Conservation (phyloP, 495 filamentous ascomycete species). For the Podospora pseudoanserina region DNA sequence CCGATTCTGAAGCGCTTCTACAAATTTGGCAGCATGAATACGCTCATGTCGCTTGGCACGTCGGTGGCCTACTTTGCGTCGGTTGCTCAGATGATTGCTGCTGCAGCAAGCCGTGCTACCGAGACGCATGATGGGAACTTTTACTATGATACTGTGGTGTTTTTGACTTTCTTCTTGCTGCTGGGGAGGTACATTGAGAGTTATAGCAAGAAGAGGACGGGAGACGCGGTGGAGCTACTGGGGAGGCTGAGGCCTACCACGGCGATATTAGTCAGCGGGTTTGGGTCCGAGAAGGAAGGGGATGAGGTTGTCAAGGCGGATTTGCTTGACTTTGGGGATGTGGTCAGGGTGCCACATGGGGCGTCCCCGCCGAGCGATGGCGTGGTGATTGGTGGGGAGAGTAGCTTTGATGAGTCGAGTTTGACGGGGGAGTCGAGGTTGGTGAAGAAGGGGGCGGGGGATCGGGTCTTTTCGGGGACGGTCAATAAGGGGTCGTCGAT, state of each 20-base stretch:
- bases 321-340: constrained; percentile 77
- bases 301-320: constrained; percentile 58
- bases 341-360: constrained; percentile 72
- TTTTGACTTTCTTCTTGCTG: constrained; percentile 88
- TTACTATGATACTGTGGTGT: constrained; percentile 94
- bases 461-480: constrained; percentile 78
- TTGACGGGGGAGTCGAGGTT: constrained; percentile 84
- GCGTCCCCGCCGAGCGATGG: constrained; percentile 85
- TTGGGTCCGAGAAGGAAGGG: constrained; percentile 30
- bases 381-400: constrained; percentile 57
- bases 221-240: constrained; percentile 79
- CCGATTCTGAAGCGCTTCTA: constrained; percentile 78
- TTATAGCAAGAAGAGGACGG: constrained; percentile 88
- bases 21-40: constrained; percentile 95
- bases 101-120: constrained; percentile 44
- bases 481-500: constrained; percentile 76
- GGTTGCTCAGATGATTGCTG: constrained; percentile 70
- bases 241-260: constrained; percentile 75
- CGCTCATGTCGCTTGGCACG: constrained; percentile 85
- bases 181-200: constrained; percentile 76
- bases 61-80: constrained; percentile 85
- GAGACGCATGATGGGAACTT: constrained; percentile 53
- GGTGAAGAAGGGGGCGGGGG: constrained; percentile 65
- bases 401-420: constrained; percentile 83
- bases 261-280: constrained; percentile 61